Percentiles rank a stretch among this genome's conserved stretches.
Evolutionary conservation across 768 basidiomycete species (phyloP).

Genomic region (Pulveroboletus ravenelii): DNA sequence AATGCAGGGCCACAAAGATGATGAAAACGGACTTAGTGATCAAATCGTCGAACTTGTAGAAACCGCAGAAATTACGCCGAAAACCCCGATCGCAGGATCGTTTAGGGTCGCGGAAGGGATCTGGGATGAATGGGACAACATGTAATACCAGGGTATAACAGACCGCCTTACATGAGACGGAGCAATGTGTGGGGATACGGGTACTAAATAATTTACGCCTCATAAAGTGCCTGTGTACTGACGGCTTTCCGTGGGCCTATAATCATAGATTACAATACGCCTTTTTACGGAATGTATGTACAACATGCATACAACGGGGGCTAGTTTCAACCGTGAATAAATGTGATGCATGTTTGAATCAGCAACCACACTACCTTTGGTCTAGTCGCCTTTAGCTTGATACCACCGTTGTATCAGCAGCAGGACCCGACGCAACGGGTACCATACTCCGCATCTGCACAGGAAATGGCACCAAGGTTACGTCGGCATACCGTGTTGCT

Average conservation of each 20-base stretch:
- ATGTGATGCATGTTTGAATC: background rate
- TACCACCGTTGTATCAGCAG: background rate
- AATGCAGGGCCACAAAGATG: slow-evolving; percentile 58
- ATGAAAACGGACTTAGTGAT: slow-evolving; percentile 54
- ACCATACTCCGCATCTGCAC: slow-evolving; percentile 2
- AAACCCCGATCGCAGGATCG: slow-evolving; percentile 25
- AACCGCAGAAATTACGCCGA: slow-evolving; percentile 53
- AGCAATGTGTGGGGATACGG: background rate
- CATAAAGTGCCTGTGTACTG: slow-evolving; percentile 4
- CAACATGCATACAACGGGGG: slow-evolving; percentile 3
- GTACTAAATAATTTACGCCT: slow-evolving; percentile 14
- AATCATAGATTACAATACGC: background rate
- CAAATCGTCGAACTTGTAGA: slow-evolving; percentile 64
- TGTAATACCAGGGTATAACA: slow-evolving; percentile 32
- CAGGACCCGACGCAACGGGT: background rate
- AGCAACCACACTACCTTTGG: background rate
- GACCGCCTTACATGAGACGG: background rate
- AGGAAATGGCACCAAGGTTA: slow-evolving; percentile 5
- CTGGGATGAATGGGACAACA: slow-evolving; percentile 81
- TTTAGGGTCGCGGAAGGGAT: slow-evolving; percentile 19
- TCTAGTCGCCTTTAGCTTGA: background rate
- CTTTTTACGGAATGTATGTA: slow-evolving; percentile 10
- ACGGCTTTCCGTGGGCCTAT: background rate
- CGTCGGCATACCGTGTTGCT: slow-evolving; percentile 3
- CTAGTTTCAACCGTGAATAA: background rate